Base-by-base conservation (phyloP, 2,329 filamentous ascomycete species). In the Coniella lustricola region DNA sequence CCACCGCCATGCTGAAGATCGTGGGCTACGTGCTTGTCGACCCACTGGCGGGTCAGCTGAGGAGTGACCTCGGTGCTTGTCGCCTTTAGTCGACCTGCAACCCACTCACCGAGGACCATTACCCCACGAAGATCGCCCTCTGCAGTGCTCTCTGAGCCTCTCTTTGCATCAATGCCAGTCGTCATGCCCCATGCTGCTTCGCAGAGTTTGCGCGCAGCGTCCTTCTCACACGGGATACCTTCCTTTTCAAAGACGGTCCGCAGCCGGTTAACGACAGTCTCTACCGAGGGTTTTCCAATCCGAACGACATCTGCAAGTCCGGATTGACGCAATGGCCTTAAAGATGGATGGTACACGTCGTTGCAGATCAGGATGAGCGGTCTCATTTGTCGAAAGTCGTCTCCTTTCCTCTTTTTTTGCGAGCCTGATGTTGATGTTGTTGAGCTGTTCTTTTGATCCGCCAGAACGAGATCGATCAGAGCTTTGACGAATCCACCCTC, bases 401-500 rank as follows among this genome's bases (percentile, higher is more conserved):
- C 91, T 0, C 84, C 84, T 62, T 89, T 91, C 65, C 79, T 88
- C 66, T 82, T 87, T 56, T 73, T 79, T 41, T 64, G 62, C 52
- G 74, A 67, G 36, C 47, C 32, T 7, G 62, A 53, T 8, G 64
- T 56, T 9, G 64, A 61, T 3, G 58, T 51, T 1, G 48, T 14
- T 57, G 54, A 57, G 16, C 60, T 59, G 58, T 96, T 96, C 68
- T 84, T 90, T 66, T 95, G 87, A 59, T 97, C 93, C 10, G 88
- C 72, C 40, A 85, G 72, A 39, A 97, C 84, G 3, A 98, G 75
- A 58, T 98, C 93, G 54, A 98, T 91, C 51, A 98, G 70, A 1
- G 93, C 93, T 63, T 90, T 95, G 66, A 98, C 83, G 56, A 98
- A 98, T 0, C 93, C 93, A 44, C 91, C 91, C 62, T 98, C 93